These are phyloP conservation scores for Alternaria atra DNA, from an alignment of 2,329 filamentous ascomycete species.

Conservation along the genomic window DNA sequence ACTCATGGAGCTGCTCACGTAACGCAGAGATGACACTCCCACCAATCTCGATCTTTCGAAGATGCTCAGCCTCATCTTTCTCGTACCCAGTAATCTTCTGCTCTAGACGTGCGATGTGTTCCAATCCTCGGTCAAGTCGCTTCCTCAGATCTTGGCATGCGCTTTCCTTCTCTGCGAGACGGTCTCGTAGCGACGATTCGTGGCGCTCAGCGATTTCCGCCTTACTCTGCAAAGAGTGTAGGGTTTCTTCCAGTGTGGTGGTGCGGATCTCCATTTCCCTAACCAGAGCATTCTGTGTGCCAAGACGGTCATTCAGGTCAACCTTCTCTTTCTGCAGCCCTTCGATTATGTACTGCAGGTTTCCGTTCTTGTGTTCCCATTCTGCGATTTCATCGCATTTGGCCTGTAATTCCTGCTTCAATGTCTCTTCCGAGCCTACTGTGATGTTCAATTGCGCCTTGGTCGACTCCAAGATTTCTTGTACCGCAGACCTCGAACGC, in stretches of 20 bases:
- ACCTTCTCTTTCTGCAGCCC: slow-evolving; percentile 36
- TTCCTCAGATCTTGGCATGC: slow-evolving; percentile 23
- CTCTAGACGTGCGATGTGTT: slow-evolving; percentile 29
- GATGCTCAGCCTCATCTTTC: slow-evolving; percentile 32
- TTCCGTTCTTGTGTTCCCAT: slow-evolving; percentile 28
- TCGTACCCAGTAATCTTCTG: slow-evolving; percentile 36
- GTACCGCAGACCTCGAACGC: slow-evolving; percentile 33
- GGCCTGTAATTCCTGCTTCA: slow-evolving; percentile 34
- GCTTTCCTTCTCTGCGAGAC: slow-evolving; percentile 33
- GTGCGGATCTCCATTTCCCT: slow-evolving; percentile 35
- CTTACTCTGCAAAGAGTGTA: slow-evolving; percentile 27
- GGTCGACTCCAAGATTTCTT: slow-evolving; percentile 33
- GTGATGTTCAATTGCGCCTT: slow-evolving; percentile 34
- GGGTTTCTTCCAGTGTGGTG: slow-evolving; percentile 31
- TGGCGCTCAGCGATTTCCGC: slow-evolving; percentile 32
- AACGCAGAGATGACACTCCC: slow-evolving; percentile 34
- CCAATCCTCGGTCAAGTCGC: slow-evolving; percentile 35
- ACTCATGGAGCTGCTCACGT: slow-evolving; percentile 34
- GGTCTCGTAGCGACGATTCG: slow-evolving; percentile 33
- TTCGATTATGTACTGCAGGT: slow-evolving; percentile 32
- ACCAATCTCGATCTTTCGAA: slow-evolving; percentile 34
- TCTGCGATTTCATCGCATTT: slow-evolving; percentile 40
- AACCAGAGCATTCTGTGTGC: slow-evolving; percentile 24
- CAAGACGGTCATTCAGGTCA: slow-evolving; percentile 30
- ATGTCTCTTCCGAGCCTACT: slow-evolving; percentile 24